Conservation (phyloP, 2,329 filamentous ascomycete genomes). For the Sclerotinia minor region DNA sequence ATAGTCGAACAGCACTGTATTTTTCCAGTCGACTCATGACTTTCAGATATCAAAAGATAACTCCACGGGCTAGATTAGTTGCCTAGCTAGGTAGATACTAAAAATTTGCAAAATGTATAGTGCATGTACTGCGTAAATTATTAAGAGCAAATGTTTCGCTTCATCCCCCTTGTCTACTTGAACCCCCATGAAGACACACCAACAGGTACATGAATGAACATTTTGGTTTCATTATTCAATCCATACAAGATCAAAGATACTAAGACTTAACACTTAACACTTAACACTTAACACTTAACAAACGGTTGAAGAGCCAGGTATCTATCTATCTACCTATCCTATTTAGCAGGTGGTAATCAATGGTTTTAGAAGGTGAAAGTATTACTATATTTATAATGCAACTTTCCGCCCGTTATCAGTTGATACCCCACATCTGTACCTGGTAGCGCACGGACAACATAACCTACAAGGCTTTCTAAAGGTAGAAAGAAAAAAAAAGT, state of each 20-base stretch:
- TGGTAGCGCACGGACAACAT: slow-evolving; percentile 18
- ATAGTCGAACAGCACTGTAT: slow-evolving; percentile 19
- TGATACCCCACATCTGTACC: background rate
- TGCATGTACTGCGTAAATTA: too few species aligned
- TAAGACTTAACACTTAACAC: too few species aligned
- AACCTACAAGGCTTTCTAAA: slow-evolving; percentile 9
- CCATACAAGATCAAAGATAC: background rate
- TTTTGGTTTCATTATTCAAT: background rate
- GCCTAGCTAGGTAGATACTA: background rate
- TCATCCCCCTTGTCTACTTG: background rate
- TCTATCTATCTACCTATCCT: background rate
- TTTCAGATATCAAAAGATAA: slow-evolving; percentile 24
- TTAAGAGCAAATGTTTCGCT: background rate
- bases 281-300: too few species aligned
- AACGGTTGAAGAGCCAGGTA: background rate
- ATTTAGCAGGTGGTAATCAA: background rate
- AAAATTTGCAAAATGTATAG: slow-evolving; percentile 7
- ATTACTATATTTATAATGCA: background rate
- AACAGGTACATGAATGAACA: background rate
- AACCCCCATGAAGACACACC: background rate
- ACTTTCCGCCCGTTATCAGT: background rate
- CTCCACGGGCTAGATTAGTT: slow-evolving; percentile 11
- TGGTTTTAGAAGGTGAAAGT: too few species aligned
- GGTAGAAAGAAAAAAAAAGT: slow-evolving; percentile 22
- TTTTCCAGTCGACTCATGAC: slow-evolving; percentile 8